Evolutionary conservation across 1,284 basidiomycete genomes (phyloP), one percentile per base, ranked within the genome.

Genomic region (Athelia sp.): DNA sequence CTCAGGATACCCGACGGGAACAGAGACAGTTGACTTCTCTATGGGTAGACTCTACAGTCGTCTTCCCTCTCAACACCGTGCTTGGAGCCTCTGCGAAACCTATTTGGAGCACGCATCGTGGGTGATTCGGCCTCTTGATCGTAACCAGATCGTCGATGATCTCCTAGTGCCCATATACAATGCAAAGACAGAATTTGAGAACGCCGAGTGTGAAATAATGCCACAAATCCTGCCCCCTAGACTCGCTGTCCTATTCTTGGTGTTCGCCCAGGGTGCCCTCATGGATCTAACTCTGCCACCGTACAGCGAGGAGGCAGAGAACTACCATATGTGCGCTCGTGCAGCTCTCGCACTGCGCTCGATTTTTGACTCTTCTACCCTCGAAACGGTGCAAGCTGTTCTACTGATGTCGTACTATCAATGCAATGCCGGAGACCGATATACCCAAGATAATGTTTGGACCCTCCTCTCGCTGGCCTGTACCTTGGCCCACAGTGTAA

Each of bases 81-180:
- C 83, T 17, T 82, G 80, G 71, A 64, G 81, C 4, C 69, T 86
- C 3, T 85, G 80, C 56, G 84, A 86, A 63, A 81, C 82, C 2
- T 86, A 83, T 55, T 59, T 82, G 56, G 81, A 84, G 54, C 80
- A 86, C 42, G 75, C 75, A 15, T 65, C 81, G 14, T 85, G 80
- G 78, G 66, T 73, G 47, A 81, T 79, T 57, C 71, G 75, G 23
- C 81, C 83, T 1, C 70, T 87, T 54, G 73, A 69, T 49, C 75
- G 84, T 10, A 83, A 84, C 51, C 83, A 86, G 54, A 71, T 86
- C 36, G 75, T 86, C 34, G 73, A 86, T 52, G 82, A 85, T 22
- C 72, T 80, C 31, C 62, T 86, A 45, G 69, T 71, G 0, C 81
- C 82, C 0, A 71, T 81, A 13, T 86, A 86, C 62, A 78, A 76